Evolutionary conservation across 75 land plant genomes (phyloP).

Genomic region (Sequoiadendron giganteum): DNA sequence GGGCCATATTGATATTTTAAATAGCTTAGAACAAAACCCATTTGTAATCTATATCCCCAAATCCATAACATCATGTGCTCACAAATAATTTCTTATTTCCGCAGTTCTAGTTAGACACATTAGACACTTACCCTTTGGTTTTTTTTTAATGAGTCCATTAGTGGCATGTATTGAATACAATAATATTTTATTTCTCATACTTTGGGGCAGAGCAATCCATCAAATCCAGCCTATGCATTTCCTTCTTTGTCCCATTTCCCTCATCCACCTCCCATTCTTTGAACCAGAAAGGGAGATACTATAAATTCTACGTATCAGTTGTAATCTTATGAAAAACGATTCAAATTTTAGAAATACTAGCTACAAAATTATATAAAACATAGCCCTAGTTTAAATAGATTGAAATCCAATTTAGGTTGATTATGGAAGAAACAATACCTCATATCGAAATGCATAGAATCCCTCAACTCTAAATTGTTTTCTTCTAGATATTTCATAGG

Average conservation of each 20-base stretch:
- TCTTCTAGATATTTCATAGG: no score
- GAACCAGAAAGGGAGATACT: slow-evolving; percentile 71
- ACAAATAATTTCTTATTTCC: background rate
- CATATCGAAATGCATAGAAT: slow-evolving; percentile 17
- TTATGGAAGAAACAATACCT: slow-evolving; percentile 10
- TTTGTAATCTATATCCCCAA: background rate
- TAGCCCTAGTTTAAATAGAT: no score
- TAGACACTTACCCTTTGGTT: slow-evolving; percentile 54
- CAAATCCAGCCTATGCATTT: slow-evolving; percentile 64
- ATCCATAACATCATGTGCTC: background rate
- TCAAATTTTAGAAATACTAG: background rate
- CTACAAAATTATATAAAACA: background rate
- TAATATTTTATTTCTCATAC: slow-evolving; percentile 61
- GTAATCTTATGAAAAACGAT: slow-evolving; percentile 43
- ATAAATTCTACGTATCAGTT: slow-evolving; percentile 72
- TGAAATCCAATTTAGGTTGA: background rate
- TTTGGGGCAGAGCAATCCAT: slow-evolving; percentile 45
- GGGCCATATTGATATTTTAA: background rate
- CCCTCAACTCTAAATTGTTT: slow-evolving; percentile 17
- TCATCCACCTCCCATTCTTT: slow-evolving; percentile 56
- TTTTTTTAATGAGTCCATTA: slow-evolving; percentile 98
- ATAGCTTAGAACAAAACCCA: no score
- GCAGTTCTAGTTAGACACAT: background rate
- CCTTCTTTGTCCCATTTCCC: slow-evolving; percentile 48
- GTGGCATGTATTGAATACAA: slow-evolving; percentile 92